Conservation (phyloP, 2,329 filamentous ascomycete species). For the Colletotrichum gloeosporioides region DNA sequence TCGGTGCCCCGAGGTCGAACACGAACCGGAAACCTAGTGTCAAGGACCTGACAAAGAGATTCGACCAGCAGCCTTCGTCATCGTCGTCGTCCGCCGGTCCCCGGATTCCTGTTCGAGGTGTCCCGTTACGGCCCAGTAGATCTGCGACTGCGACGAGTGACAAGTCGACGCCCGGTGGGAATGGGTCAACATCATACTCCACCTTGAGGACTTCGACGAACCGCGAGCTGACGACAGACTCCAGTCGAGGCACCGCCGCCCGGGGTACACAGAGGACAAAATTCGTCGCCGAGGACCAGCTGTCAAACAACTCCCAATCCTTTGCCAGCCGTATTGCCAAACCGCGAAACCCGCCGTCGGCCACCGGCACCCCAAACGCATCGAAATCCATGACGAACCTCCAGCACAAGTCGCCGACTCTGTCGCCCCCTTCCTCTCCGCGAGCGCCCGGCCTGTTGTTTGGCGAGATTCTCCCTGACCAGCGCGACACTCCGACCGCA, state of each 20-base stretch:
- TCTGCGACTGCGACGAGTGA: conserved; percentile 38
- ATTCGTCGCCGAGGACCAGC: conserved; percentile 54
- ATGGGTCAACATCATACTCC: conserved; percentile 43
- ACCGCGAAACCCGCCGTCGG: conserved; percentile 40
- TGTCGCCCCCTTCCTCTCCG: conserved; percentile 33
- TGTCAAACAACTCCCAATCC: conserved; percentile 60
- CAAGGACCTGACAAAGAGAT: conserved; percentile 80
- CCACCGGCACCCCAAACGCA: conserved; percentile 37
- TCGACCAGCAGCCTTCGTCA: conserved; percentile 65
- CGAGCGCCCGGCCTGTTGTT: conserved; percentile 66
- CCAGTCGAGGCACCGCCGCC: conserved; percentile 6
- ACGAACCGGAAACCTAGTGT: conserved; percentile 67
- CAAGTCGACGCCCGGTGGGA: conserved; percentile 9
- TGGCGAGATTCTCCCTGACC: conserved; percentile 73
- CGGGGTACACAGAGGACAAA: conserved; percentile 47
- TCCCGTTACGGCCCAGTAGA: conserved; percentile 40
- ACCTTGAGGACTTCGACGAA: conserved; percentile 42
- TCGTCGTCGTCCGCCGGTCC: conserved; percentile 31
- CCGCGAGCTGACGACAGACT: conserved; percentile 34
- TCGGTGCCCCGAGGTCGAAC: conserved; percentile 32
- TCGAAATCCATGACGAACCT: conserved; percentile 40
- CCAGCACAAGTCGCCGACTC: conserved; percentile 27
- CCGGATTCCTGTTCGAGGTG: conserved; percentile 39
- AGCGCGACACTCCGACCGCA: conserved; percentile 54
- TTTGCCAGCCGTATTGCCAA: conserved; percentile 65